A percentile compares a stretch with the other conserved stretches of the same genome.
These are phyloP conservation scores for Phytopythium mirpurense DNA, from an alignment of 352 stramenopile genomes.

Conservation along the genomic window DNA sequence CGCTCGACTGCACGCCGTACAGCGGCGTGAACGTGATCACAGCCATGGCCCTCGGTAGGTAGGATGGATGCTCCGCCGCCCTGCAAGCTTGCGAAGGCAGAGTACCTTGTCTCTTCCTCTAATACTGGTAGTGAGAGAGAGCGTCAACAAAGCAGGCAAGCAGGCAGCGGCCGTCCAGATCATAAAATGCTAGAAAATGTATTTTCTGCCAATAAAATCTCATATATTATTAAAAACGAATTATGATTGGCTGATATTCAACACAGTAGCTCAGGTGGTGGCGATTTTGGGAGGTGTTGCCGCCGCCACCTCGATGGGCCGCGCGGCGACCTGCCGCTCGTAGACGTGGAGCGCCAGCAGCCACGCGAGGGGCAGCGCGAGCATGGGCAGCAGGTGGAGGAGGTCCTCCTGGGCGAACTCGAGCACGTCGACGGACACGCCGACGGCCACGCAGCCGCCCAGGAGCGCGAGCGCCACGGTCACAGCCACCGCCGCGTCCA, in stretches of 20 bases:
- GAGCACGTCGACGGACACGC: constrained; percentile 28
- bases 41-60: constrained; percentile 60
- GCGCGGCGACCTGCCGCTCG: constrained; percentile 23
- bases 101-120: too few relatives aligned
- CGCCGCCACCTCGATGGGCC: not conserved
- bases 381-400: constrained; percentile 37
- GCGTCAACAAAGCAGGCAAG: too few relatives aligned
- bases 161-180: not conserved
- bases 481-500: constrained; percentile 23
- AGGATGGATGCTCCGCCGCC: too few relatives aligned
- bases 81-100: too few relatives aligned
- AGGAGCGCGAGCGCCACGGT: constrained; percentile 27
- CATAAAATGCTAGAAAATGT: too few relatives aligned
- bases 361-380: constrained; percentile 43
- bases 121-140: too few relatives aligned
- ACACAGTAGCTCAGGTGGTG: constrained; percentile 1
- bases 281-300: constrained; percentile 22
- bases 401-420: constrained; percentile 28
- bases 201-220: constrained; percentile 1
- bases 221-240: not conserved
- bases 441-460: constrained; percentile 27
- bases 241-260: constrained; percentile 9
- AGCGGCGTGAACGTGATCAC: constrained; percentile 91
- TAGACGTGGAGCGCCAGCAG: constrained; percentile 38
- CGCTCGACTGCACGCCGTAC: constrained; percentile 79